Conservation (phyloP, 495 filamentous ascomycete genomes). For the Saxispiralis lemnorum region DNA sequence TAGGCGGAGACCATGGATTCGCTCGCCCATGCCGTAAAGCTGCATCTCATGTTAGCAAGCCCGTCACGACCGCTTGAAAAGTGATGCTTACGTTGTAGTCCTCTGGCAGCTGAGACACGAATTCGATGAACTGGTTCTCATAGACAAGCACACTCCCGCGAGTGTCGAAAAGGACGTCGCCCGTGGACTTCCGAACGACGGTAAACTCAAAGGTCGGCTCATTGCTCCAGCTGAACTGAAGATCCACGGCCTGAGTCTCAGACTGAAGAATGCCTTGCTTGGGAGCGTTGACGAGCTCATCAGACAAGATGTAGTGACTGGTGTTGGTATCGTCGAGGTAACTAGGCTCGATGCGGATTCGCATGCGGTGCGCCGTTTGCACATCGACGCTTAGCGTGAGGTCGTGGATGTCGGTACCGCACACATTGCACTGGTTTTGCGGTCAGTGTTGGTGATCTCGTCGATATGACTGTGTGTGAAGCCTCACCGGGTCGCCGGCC, state of each 20-base stretch:
- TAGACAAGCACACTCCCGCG: conserved; percentile 38
- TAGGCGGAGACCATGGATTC: conserved; percentile 39
- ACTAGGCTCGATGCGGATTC: conserved; percentile 55
- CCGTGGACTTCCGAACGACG: conserved; percentile 36
- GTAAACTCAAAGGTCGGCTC: conserved; percentile 43
- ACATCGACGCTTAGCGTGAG: conserved; percentile 37
- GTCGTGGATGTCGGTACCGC: conserved; percentile 43
- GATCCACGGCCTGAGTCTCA: conserved; percentile 27
- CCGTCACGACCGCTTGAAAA: no score
- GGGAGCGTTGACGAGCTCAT: conserved; percentile 44
- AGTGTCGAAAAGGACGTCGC: conserved; percentile 41
- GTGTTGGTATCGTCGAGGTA: conserved; percentile 41
- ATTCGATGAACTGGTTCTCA: conserved; percentile 50
- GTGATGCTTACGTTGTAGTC: conserved; percentile 35
- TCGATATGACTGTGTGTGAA: conserved; percentile 32
- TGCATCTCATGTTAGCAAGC: conserved; percentile 20
- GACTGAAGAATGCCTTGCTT: conserved; percentile 24
- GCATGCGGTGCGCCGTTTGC: conserved; percentile 44
- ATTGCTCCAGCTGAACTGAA: conserved; percentile 34
- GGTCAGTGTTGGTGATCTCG: background rate
- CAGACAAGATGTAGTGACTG: conserved; percentile 63
- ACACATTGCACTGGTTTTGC: conserved; percentile 15
- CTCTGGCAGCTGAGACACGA: conserved; percentile 36
- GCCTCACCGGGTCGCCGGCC: conserved; percentile 29
- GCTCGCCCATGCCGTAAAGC: conserved; percentile 36